Evolutionary conservation across 495 filamentous ascomycete genomes (phyloP).

Genomic region (Annulohypoxylon maeteangense): DNA sequence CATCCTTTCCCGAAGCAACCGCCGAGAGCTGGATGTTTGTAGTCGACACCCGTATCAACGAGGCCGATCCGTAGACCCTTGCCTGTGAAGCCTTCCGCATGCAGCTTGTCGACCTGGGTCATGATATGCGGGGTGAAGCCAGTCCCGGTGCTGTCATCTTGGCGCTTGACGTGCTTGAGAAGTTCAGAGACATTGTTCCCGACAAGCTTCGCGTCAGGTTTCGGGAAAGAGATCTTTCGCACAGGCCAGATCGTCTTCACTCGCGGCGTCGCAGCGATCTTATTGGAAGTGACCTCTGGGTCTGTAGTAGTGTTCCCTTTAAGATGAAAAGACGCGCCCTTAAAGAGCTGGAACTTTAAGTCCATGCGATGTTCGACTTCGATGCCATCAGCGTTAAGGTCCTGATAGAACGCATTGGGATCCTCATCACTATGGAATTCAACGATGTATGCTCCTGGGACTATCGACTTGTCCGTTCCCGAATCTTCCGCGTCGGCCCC

Average conservation of each 20-base stretch:
- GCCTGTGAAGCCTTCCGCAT: constrained; percentile 26
- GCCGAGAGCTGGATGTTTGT: constrained; percentile 1
- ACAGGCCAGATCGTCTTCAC: neutral
- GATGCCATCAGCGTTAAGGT: neutral
- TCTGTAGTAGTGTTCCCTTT: neutral
- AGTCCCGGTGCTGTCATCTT: neutral
- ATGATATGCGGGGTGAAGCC: constrained; percentile 4
- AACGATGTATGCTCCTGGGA: neutral
- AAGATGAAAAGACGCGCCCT: neutral
- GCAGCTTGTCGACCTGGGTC: constrained; percentile 38
- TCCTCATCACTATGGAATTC: neutral
- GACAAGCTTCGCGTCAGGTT: neutral
- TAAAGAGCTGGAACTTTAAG: neutral
- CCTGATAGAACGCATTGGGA: neutral
- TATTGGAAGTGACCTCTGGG: neutral
- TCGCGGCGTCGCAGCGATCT: neutral
- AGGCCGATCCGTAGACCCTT: constrained; percentile 29
- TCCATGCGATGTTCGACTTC: constrained; percentile 3
- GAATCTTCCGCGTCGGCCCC: neutral
- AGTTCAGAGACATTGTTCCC: neutral
- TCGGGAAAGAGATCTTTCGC: constrained; percentile 2
- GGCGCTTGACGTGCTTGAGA: neutral
- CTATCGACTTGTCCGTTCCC: neutral
- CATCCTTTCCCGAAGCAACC: constrained; percentile 3
- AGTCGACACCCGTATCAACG: constrained; percentile 41